These are phyloP conservation scores for Magnusiomyces tetraspermus DNA, from an alignment of 1,139 yeast species.

Conservation along the genomic window DNA sequence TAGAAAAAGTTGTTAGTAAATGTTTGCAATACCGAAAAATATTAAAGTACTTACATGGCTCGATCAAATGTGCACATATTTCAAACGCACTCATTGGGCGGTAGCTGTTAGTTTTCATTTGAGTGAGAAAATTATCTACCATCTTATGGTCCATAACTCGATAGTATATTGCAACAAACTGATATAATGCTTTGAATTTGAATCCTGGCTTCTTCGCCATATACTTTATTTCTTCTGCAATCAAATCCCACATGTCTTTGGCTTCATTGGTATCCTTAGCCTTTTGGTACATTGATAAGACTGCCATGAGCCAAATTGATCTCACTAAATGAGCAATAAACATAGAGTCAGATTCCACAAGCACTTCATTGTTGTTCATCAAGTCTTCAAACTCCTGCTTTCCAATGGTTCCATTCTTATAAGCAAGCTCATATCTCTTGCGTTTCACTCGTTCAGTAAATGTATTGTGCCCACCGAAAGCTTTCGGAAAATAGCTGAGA, in stretches of 20 bases:
- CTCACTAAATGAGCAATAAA: background rate
- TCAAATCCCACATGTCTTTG: conserved; percentile 4
- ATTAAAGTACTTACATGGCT: background rate
- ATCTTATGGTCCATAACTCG: background rate
- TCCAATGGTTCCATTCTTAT: background rate
- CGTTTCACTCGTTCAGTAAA: background rate
- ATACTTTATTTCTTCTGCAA: background rate
- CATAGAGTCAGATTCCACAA: background rate
- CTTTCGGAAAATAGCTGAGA: background rate
- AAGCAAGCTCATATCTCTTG: background rate
- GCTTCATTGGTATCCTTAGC: conserved; percentile 3
- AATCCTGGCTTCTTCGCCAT: background rate
- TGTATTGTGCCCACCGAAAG: background rate
- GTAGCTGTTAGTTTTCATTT: background rate
- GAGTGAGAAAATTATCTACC: background rate
- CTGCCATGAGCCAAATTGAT: conserved; percentile 3
- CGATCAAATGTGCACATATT: background rate
- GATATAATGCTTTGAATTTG: background rate
- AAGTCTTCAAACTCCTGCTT: background rate
- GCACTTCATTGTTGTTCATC: background rate
- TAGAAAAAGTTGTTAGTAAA: background rate
- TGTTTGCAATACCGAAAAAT: background rate
- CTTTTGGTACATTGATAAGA: background rate
- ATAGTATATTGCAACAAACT: conserved; percentile 1
- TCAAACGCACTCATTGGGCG: conserved; percentile 1